These are phyloP conservation scores for Lunasporangiospora selenospora DNA, from an alignment of 192 early-diverging fungal genomes.

Conservation along the genomic window DNA sequence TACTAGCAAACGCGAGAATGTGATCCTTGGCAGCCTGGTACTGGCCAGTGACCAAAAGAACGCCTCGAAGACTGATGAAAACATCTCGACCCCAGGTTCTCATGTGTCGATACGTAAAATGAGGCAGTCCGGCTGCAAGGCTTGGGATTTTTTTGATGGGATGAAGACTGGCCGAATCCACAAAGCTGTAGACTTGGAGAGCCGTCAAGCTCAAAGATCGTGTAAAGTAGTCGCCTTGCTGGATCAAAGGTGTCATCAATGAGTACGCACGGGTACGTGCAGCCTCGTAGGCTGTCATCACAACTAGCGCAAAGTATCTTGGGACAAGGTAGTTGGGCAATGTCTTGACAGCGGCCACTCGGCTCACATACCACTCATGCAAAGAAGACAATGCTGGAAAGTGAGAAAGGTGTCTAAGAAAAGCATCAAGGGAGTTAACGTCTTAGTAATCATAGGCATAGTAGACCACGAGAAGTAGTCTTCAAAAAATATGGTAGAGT, in stretches of 20 bases:
- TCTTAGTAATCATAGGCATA: conserved; percentile 13
- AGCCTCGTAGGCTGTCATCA: conserved; percentile 81
- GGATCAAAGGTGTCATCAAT: conserved; percentile 63
- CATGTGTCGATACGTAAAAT: conserved; percentile 93
- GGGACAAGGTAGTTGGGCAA: conserved; percentile 88
- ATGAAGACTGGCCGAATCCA: conserved; percentile 83
- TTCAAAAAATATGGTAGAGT: neutral
- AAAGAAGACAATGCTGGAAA: conserved; percentile 47
- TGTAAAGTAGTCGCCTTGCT: conserved; percentile 69
- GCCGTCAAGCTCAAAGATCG: conserved; percentile 79
- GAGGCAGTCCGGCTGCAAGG: conserved; percentile 94
- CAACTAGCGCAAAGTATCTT: conserved; percentile 91
- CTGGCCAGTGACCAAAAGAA: conserved; percentile 84
- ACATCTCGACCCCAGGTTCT: conserved; percentile 99
- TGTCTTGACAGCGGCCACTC: conserved; percentile 72
- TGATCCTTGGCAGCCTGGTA: conserved; percentile 84
- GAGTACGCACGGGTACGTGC: conserved; percentile 66
- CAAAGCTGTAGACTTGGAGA: conserved; percentile 84
- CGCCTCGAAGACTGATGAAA: conserved; percentile 88
- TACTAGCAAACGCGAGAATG: conserved; percentile 90
- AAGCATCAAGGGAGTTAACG: conserved; percentile 13
- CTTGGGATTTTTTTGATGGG: conserved; percentile 63
- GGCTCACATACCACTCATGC: conserved; percentile 79
- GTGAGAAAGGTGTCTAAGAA: conserved; percentile 34
- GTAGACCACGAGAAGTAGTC: conserved; percentile 22